Conservation (phyloP, 1,284 basidiomycete genomes). For the Psilocybe mexicana region DNA sequence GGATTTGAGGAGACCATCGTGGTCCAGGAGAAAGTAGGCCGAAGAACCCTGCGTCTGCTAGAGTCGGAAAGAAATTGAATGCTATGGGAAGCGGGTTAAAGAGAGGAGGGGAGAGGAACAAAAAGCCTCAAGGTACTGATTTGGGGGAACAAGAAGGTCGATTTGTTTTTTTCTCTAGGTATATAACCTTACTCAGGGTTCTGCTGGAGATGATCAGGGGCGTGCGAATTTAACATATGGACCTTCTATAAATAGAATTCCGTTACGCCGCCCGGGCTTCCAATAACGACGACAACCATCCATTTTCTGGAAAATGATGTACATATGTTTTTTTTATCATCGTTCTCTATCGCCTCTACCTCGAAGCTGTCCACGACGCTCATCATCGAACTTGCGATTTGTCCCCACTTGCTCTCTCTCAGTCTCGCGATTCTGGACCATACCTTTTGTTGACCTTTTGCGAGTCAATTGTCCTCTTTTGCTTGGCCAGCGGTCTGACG, state of each 20-base stretch:
- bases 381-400: too few relatives aligned
- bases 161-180: background rate
- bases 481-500: too few relatives aligned
- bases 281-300: background rate
- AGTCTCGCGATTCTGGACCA: too few relatives aligned
- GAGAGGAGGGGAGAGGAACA: background rate
- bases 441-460: too few relatives aligned
- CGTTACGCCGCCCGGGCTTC: background rate
- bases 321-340: background rate
- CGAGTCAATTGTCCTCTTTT: too few relatives aligned
- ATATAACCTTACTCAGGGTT: background rate
- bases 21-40: background rate
- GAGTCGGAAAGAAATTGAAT: background rate
- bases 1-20: slow-evolving; percentile 47
- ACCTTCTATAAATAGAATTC: background rate
- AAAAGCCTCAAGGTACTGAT: background rate
- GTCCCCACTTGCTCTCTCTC: too few relatives aligned
- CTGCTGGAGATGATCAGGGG: background rate
- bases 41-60: background rate
- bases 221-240: background rate
- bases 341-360: background rate
- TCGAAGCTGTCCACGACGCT: too few relatives aligned
- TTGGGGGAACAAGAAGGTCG: background rate
- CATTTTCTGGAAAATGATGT: background rate
- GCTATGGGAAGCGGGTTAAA: background rate